Conservation (phyloP, 2,329 filamentous ascomycete species). For the Alternaria brassicae region DNA sequence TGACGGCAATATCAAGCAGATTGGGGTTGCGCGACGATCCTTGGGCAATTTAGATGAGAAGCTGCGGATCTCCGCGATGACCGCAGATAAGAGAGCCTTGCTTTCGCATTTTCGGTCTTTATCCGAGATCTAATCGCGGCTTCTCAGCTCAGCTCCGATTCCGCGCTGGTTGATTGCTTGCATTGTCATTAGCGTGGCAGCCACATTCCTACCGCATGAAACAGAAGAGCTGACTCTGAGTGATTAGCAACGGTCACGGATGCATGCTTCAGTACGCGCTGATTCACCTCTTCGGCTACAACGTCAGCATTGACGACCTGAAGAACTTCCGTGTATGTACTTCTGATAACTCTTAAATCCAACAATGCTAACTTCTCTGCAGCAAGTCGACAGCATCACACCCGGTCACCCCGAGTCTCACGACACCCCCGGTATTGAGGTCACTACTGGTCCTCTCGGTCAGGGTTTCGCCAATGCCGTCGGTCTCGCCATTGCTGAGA, state of each 20-base stretch:
- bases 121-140: background rate
- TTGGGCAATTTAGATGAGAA: slow-evolving; percentile 2
- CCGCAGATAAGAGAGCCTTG: background rate
- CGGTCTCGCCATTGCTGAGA: slow-evolving; percentile 95
- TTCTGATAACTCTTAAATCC: slow-evolving; percentile 57
- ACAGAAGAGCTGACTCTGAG: background rate
- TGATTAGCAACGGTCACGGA: slow-evolving; percentile 89
- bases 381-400: slow-evolving; percentile 79
- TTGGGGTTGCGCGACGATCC: slow-evolving; percentile 2
- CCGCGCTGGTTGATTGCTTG: background rate
- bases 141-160: background rate
- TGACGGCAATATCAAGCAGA: background rate
- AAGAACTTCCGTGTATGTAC: slow-evolving; percentile 91
- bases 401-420: slow-evolving; percentile 96
- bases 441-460: slow-evolving; percentile 96
- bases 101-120: slow-evolving; percentile 8
- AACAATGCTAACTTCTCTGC: slow-evolving; percentile 24
- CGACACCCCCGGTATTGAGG: slow-evolving; percentile 95
- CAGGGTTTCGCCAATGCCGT: slow-evolving; percentile 98
- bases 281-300: slow-evolving; percentile 95
- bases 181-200: background rate
- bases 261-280: slow-evolving; percentile 99
- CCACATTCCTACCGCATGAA: background rate
- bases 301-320: slow-evolving; percentile 83
- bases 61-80: slow-evolving; percentile 30